phyloP scores from a whole-genome alignment of 2,329 filamentous ascomycete genomes.

The Colletotrichum falcatum region DNA sequence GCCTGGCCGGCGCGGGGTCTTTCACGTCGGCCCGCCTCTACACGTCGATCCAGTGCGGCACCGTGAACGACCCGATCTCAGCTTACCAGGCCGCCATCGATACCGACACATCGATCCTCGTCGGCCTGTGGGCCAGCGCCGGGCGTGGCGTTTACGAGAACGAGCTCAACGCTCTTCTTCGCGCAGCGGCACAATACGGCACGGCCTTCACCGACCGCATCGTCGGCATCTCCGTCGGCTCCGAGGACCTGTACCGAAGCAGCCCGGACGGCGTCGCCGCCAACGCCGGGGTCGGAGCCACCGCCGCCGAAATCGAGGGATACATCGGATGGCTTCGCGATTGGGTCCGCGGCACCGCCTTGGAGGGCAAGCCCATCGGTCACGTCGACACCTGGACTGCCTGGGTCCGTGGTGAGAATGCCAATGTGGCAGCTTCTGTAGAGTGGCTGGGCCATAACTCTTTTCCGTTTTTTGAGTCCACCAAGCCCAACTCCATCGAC shows the following conservation, averaged over 20 bases:
- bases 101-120: slow-evolving; percentile 62
- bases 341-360: slow-evolving; percentile 56
- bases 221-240: slow-evolving; percentile 65
- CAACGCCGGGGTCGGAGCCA: slow-evolving; percentile 43
- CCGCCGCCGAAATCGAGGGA: slow-evolving; percentile 62
- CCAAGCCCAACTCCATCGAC: slow-evolving; percentile 47
- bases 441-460: slow-evolving; percentile 67
- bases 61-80: slow-evolving; percentile 67
- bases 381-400: slow-evolving; percentile 69
- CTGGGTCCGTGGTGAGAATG: slow-evolving; percentile 62
- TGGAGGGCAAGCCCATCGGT: slow-evolving; percentile 56
- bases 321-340: slow-evolving; percentile 68
- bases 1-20: slow-evolving; percentile 9
- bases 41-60: slow-evolving; percentile 40
- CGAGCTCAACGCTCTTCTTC: slow-evolving; percentile 63
- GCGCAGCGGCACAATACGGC: slow-evolving; percentile 60
- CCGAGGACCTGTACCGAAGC: slow-evolving; percentile 66
- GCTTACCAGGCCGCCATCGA: slow-evolving; percentile 73
- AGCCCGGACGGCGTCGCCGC: slow-evolving; percentile 29
- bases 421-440: slow-evolving; percentile 57
- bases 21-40: slow-evolving; percentile 39
- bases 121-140: slow-evolving; percentile 62
- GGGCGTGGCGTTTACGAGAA: slow-evolving; percentile 54
- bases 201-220: slow-evolving; percentile 57
- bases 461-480: slow-evolving; percentile 64